Evolutionary conservation across 2,329 filamentous ascomycete genomes (phyloP), one percentile per base, ranked within the genome.

Genomic region (Colletotrichum somersetense): DNA sequence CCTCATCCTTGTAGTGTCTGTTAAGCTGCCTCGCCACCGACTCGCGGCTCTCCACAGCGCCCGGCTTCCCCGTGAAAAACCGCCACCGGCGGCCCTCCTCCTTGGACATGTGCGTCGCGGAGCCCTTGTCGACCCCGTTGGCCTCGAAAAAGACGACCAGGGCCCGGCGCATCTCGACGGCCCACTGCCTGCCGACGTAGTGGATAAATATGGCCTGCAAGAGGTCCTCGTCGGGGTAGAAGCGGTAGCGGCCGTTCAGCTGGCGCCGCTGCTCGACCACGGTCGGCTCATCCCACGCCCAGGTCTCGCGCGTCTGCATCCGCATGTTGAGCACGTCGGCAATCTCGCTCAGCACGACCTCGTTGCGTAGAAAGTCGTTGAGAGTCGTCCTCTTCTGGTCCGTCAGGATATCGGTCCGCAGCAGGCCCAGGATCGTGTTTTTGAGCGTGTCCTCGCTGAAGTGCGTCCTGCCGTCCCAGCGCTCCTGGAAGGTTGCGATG

Each of bases 151-250:
- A 75, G 0, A 4, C 35, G 14, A 26, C 40, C 23, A 85, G 80
- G 1, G 71, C 73, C 4, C 57, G 44, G 40, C 81, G 81, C 33
- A 85, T 69, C 40, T 76, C 72, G 2, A 79, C 76, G 2, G 80
- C 79, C 79, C 82, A 83, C 18, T 75, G 76, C 23, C 79, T 75
- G 5, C 83, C 83, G 38, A 85, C 75, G 71, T 81, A 83, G 42
- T 85, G 80, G 5, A 85, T 74, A 12, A 85, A 77, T 20, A 85
- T 79, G 1, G 82, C 80, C 64, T 85, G 81, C 12, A 84, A 78
- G 4, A 84, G 77, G 72, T 91, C 89, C 63, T 85, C 83, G 64
- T 85, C 82, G 82, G 89, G 88, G 75, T 85, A 89, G 35, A 90
- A 85, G 2, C 88, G 83, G 76, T 91, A 91, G 59, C 84, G 80